Evolutionary conservation across 148 eudicot genomes (phyloP).

Genomic region (Heliamphora exappendiculata): DNA sequence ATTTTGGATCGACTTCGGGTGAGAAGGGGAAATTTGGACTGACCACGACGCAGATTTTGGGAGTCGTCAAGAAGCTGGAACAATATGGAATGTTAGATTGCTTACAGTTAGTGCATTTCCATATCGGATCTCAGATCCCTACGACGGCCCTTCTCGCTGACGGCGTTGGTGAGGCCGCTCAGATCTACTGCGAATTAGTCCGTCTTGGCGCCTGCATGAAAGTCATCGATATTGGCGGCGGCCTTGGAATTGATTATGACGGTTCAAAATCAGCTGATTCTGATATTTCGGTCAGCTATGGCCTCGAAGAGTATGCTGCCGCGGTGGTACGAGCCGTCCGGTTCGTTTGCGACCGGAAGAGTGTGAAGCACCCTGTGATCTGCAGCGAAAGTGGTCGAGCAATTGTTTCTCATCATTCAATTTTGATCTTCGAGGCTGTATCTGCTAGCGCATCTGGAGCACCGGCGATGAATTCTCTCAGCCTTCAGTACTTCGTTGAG

Average conservation of each 20-base stretch:
- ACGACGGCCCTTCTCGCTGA: slow-evolving; percentile 56
- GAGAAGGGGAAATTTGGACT: slow-evolving; percentile 95
- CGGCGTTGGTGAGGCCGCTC: slow-evolving; percentile 80
- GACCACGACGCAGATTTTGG: slow-evolving; percentile 56
- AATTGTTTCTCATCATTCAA: slow-evolving; percentile 83
- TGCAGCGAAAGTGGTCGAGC: slow-evolving; percentile 91
- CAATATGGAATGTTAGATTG: slow-evolving; percentile 73
- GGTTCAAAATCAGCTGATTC: slow-evolving; percentile 68
- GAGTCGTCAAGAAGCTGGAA: slow-evolving; percentile 63
- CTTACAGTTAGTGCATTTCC: slow-evolving; percentile 81
- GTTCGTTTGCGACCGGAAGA: slow-evolving; percentile 50
- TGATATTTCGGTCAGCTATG: slow-evolving; percentile 72
- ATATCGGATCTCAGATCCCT: slow-evolving; percentile 96
- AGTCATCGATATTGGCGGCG: slow-evolving; percentile 88
- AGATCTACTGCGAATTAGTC: slow-evolving; percentile 66
- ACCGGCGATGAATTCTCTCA: slow-evolving; percentile 26
- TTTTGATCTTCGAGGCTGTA: slow-evolving; percentile 69
- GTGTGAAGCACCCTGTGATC: slow-evolving; percentile 51
- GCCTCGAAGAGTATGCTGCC: slow-evolving; percentile 72
- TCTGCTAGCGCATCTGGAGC: slow-evolving; percentile 28
- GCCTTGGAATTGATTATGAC: slow-evolving; percentile 88
- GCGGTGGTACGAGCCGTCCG: slow-evolving; percentile 61
- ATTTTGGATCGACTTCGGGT: slow-evolving; percentile 90
- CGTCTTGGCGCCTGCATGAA: slow-evolving; percentile 76
- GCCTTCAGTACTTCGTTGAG: slow-evolving; percentile 34